phyloP scores from a whole-genome alignment of 805 yeast genomes.

The Candida ulmi region DNA sequence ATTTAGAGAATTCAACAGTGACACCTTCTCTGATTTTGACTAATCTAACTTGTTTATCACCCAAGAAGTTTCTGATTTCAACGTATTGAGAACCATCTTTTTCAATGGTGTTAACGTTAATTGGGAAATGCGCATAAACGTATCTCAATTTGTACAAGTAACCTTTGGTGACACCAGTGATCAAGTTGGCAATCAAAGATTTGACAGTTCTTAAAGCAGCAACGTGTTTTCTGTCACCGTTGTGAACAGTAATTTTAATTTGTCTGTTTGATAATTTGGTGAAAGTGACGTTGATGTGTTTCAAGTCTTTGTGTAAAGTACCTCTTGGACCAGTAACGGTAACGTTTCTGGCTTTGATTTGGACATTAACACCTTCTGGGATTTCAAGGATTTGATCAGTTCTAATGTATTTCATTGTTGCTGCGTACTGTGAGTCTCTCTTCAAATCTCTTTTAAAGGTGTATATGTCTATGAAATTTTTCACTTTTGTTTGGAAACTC shows the following conservation, averaged over 20 bases:
- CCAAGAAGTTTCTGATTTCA: slow-evolving; percentile 99
- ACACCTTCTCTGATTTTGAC: slow-evolving; percentile 89
- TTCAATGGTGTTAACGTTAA: slow-evolving; percentile 89
- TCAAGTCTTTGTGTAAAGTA: slow-evolving; percentile 79
- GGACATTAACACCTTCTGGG: slow-evolving; percentile 92
- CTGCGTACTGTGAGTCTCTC: background rate
- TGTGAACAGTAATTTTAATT: slow-evolving; percentile 89
- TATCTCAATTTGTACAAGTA: slow-evolving; percentile 99
- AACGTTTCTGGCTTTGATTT: slow-evolving; percentile 86
- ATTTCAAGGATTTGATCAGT: slow-evolving; percentile 76
- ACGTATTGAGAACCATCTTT: slow-evolving; percentile 68
- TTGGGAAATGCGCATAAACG: slow-evolving; percentile 99
- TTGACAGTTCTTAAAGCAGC: slow-evolving; percentile 99
- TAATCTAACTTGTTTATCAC: slow-evolving; percentile 96
- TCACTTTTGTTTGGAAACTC: slow-evolving; percentile 1
- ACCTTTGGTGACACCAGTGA: slow-evolving; percentile 99
- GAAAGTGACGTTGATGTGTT: slow-evolving; percentile 95
- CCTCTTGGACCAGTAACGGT: slow-evolving; percentile 99
- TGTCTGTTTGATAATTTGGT: slow-evolving; percentile 63
- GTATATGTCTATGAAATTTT: background rate
- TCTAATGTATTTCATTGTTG: slow-evolving; percentile 74
- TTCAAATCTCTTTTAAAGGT: background rate
- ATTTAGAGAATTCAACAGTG: slow-evolving; percentile 69
- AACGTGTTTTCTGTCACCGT: slow-evolving; percentile 99
- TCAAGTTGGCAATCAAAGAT: slow-evolving; percentile 88